Percentiles rank a stretch among this genome's conserved stretches.
phyloP scores from a whole-genome alignment of 2,329 filamentous ascomycete species.

The Aureobasidium mangrovei region DNA sequence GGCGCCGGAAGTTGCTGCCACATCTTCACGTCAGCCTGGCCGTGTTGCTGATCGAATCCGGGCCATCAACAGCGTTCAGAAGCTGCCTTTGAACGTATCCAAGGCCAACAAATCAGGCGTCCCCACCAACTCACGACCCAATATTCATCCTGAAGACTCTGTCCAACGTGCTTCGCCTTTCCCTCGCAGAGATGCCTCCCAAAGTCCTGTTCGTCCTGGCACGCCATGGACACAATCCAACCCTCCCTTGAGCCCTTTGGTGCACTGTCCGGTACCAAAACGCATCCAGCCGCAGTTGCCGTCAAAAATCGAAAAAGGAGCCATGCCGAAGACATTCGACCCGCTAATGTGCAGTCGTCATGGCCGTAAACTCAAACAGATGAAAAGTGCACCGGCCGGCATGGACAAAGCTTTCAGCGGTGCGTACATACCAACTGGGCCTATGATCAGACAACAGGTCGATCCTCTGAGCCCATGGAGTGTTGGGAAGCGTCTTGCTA shows the following conservation, averaged over 20 bases:
- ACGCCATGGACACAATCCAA: conserved; percentile 5
- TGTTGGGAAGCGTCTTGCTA: conserved; percentile 17
- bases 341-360: conserved; percentile 23
- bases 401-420: conserved; percentile 23
- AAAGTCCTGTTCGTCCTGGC: background rate
- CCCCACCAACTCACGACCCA: background rate
- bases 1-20: background rate
- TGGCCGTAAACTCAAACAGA: conserved; percentile 20
- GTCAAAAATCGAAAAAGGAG: background rate
- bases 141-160: background rate
- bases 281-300: conserved; percentile 5
- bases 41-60: conserved; percentile 16
- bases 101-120: background rate
- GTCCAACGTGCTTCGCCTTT: conserved; percentile 12
- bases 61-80: conserved; percentile 14
- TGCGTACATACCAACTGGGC: conserved; percentile 23
- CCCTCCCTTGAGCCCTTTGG: conserved; percentile 4
- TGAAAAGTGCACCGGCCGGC: conserved; percentile 20
- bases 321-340: background rate
- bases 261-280: conserved; percentile 14
- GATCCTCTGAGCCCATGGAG: conserved; percentile 26
- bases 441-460: conserved; percentile 20
- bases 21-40: background rate
- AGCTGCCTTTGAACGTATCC: background rate
- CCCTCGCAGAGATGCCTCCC: conserved; percentile 9